phyloP scores from a whole-genome alignment of 768 basidiomycete genomes.

The Pleurotus djamor region DNA sequence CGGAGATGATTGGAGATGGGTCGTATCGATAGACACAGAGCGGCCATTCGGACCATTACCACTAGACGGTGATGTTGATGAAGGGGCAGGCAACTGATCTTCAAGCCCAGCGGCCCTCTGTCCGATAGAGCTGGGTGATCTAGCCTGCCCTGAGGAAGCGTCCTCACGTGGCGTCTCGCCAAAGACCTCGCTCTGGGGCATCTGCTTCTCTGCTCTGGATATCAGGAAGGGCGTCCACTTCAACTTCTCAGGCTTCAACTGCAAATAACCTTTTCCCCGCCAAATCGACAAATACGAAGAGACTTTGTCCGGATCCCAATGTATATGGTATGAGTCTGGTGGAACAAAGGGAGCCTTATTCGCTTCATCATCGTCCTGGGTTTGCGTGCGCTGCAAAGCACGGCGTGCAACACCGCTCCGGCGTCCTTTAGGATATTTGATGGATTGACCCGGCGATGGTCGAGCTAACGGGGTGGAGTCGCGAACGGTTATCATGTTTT shows the following conservation, averaged over 20 bases:
- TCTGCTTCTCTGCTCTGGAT: constrained; percentile 31
- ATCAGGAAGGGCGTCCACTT: constrained; percentile 95
- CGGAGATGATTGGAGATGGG: neutral
- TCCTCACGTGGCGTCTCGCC: neutral
- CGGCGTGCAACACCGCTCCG: constrained; percentile 63
- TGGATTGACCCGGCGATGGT: constrained; percentile 76
- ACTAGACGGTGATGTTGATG: neutral
- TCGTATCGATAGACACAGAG: neutral
- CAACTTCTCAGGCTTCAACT: constrained; percentile 76
- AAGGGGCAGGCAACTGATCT: neutral
- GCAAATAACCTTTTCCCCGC: constrained; percentile 78
- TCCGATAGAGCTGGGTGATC: neutral
- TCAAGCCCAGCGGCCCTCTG: neutral
- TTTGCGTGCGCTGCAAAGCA: constrained; percentile 59
- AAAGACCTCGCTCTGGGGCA: constrained; percentile 5
- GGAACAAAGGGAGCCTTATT: constrained; percentile 56
- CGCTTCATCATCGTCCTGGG: constrained; percentile 36
- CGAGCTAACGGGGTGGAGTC: constrained; percentile 48
- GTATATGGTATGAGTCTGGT: constrained; percentile 71
- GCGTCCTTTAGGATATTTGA: constrained; percentile 70
- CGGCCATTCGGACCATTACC: neutral
- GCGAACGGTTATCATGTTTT: constrained; percentile 69
- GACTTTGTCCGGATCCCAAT: constrained; percentile 70
- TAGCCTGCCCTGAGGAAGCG: constrained; percentile 2
- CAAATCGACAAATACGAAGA: constrained; percentile 63